These are phyloP conservation scores for Sphagnum contortum DNA, from an alignment of 225 moss, liverwort and hornwort species.

Conservation along the genomic window DNA sequence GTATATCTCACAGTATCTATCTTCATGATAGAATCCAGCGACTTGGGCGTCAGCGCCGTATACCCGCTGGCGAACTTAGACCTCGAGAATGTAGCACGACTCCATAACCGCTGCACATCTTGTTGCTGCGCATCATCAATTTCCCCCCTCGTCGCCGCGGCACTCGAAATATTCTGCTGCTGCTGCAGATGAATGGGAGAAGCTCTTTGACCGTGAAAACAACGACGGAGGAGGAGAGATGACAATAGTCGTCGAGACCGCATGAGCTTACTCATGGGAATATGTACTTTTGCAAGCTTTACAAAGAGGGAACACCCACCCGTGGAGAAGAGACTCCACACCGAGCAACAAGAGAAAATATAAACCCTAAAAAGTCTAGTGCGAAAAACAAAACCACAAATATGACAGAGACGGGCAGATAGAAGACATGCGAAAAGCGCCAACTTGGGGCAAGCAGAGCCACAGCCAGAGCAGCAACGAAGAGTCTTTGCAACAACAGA, in stretches of 20 bases:
- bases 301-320: no score
- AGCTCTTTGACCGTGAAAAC: background rate
- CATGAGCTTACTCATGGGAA: slow-evolving; percentile 26
- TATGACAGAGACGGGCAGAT: no score
- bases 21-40: slow-evolving; percentile 83
- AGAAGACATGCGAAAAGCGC: no score
- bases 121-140: background rate
- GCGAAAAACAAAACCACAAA: no score
- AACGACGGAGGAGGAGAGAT: slow-evolving; percentile 19
- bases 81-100: slow-evolving; percentile 34
- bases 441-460: no score
- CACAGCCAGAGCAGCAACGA: no score
- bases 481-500: no score
- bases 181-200: slow-evolving; percentile 1
- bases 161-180: slow-evolving; percentile 5
- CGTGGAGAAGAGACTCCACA: no score
- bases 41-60: slow-evolving; percentile 79
- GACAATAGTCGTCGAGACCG: slow-evolving; percentile 18
- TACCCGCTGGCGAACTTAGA: slow-evolving; percentile 88
- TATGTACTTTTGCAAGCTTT: no score
- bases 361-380: no score
- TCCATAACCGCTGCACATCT: slow-evolving; percentile 21
- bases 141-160: background rate
- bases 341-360: no score
- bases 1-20: slow-evolving; percentile 69